Conservation (phyloP, 495 filamentous ascomycete species). For the Xylaria castorea region DNA sequence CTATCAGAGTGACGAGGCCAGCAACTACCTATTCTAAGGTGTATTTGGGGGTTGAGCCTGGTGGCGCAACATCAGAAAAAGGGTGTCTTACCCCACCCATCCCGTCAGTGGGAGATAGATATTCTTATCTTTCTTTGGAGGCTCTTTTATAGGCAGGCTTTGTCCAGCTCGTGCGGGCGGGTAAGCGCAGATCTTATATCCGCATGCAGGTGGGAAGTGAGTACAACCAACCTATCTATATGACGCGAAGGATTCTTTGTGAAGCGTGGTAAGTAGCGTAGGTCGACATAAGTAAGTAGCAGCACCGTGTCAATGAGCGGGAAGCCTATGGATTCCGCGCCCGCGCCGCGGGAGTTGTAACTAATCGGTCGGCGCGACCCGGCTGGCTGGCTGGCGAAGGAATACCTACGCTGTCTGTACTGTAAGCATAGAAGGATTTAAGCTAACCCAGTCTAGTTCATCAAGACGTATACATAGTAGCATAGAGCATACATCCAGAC, state of each 20-base stretch:
- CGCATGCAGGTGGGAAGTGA: background rate
- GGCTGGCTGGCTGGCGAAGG: background rate
- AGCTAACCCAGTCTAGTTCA: background rate
- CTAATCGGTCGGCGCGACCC: background rate
- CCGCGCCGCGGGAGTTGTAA: background rate
- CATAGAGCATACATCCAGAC: background rate
- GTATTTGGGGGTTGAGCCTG: background rate
- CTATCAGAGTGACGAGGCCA: background rate
- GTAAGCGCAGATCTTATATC: background rate
- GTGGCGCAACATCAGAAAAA: no score
- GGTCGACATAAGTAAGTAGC: background rate
- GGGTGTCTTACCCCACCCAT: background rate
- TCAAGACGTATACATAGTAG: no score
- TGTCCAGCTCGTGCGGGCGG: background rate
- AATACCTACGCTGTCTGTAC: background rate
- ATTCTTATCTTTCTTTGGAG: background rate
- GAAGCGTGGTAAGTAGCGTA: background rate
- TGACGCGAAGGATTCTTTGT: constrained; percentile 1
- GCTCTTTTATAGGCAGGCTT: background rate
- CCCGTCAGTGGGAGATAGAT: background rate
- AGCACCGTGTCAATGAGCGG: background rate
- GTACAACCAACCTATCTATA: background rate
- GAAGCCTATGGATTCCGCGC: constrained; percentile 8
- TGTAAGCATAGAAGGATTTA: background rate
- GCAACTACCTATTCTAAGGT: background rate